Evolutionary conservation across 2,329 filamentous ascomycete species (phyloP).

Genomic region (Huntiella decipiens): DNA sequence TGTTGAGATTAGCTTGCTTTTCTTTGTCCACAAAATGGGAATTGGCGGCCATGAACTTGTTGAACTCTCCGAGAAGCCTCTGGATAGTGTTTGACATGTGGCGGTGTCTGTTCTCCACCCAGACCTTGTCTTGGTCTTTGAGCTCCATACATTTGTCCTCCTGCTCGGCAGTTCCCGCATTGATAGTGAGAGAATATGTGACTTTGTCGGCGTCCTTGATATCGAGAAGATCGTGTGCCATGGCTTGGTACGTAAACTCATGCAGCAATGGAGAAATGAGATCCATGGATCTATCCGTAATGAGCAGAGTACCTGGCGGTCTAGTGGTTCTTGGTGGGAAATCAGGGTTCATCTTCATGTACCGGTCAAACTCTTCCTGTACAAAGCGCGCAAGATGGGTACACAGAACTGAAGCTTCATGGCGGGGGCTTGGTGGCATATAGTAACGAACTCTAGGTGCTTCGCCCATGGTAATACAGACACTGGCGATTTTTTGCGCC

Average conservation of each 20-base stretch:
- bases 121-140: conserved; percentile 76
- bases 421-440: conserved; percentile 49
- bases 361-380: conserved; percentile 77
- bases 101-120: conserved; percentile 81
- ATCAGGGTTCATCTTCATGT: conserved; percentile 63
- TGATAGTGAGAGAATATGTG: conserved; percentile 62
- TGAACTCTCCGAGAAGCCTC: conserved; percentile 80
- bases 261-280: conserved; percentile 72
- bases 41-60: conserved; percentile 78
- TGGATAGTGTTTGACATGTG: conserved; percentile 98
- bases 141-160: conserved; percentile 86
- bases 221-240: conserved; percentile 83
- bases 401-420: conserved; percentile 78
- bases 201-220: conserved; percentile 81
- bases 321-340: conserved; percentile 66
- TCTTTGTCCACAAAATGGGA: conserved; percentile 71
- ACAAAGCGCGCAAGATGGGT: conserved; percentile 78
- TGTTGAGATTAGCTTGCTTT: conserved; percentile 60
- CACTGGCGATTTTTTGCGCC: conserved; percentile 75
- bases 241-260: conserved; percentile 96
- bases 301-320: conserved; percentile 64
- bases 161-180: conserved; percentile 49
- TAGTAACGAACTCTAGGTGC: conserved; percentile 90
- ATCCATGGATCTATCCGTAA: conserved; percentile 89
- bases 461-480: conserved; percentile 85